Evolutionary conservation across 2,329 filamentous ascomycete genomes (phyloP).

Genomic region (Ceratocystis papillata): DNA sequence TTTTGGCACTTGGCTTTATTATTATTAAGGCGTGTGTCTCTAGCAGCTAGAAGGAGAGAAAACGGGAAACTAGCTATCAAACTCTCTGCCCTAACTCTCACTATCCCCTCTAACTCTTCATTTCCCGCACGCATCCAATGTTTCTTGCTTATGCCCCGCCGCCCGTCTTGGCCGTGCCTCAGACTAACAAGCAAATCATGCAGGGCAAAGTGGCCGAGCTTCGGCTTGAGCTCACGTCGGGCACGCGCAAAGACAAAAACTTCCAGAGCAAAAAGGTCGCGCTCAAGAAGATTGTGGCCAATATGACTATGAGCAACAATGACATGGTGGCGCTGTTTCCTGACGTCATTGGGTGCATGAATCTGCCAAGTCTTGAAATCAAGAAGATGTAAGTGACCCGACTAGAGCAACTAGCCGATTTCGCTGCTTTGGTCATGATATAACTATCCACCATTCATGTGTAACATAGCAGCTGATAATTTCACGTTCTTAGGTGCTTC

Average conservation of each 20-base stretch:
- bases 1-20: too few species aligned
- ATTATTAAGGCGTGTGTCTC: too few species aligned
- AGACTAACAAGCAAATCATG: constrained; percentile 34
- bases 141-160: constrained; percentile 44
- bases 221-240: constrained; percentile 74
- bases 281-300: constrained; percentile 97
- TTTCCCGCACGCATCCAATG: constrained; percentile 31
- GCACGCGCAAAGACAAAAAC: constrained; percentile 97
- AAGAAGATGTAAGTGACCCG: constrained; percentile 82
- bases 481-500: constrained; percentile 66
- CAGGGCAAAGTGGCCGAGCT: constrained; percentile 99
- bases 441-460: too few species aligned
- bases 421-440: too few species aligned
- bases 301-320: constrained; percentile 99
- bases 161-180: constrained; percentile 29
- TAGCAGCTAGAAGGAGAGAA: too few species aligned
- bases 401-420: not conserved
- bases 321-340: constrained; percentile 97
- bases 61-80: too few species aligned
- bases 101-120: not conserved
- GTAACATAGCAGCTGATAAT: not conserved
- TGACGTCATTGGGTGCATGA: constrained; percentile 92
- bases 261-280: constrained; percentile 91
- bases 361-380: constrained; percentile 86
- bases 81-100: too few species aligned